Conservation (phyloP, 139 green algal genomes). For the Edaphochlamys debaryana region DNA sequence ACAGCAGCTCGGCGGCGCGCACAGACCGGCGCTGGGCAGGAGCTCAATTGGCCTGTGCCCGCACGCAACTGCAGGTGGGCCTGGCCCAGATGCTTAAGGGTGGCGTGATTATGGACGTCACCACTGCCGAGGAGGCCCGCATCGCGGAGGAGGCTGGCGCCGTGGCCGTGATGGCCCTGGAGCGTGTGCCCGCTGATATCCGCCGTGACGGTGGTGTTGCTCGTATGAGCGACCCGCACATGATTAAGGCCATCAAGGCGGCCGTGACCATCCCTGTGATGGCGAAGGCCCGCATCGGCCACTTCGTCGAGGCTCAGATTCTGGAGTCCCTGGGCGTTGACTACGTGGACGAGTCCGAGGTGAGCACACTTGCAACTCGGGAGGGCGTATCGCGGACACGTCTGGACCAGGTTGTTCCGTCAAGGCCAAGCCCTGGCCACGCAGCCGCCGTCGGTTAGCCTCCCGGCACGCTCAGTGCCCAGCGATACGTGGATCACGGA, state of each 20-base stretch:
- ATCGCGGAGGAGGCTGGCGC: constrained; percentile 99
- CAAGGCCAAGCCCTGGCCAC: no score
- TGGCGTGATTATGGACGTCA: constrained; percentile 99
- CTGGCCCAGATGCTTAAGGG: constrained; percentile 99
- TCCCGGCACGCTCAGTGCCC: no score
- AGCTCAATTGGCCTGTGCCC: not conserved
- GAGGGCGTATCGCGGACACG: no score
- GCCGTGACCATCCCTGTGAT: constrained; percentile 99
- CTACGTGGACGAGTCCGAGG: constrained; percentile 99
- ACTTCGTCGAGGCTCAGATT: constrained; percentile 99
- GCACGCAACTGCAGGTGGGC: constrained; percentile 89
- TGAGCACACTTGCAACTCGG: constrained; percentile 37
- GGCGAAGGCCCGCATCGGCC: constrained; percentile 98
- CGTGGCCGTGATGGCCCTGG: constrained; percentile 98
- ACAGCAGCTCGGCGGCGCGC: no score
- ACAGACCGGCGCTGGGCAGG: no score
- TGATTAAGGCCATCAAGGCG: constrained; percentile 96
- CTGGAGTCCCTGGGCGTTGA: constrained; percentile 95
- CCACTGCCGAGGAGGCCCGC: constrained; percentile 95
- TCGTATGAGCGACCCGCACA: constrained; percentile 95
- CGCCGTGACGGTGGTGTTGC: constrained; percentile 95
- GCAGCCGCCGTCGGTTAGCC: no score
- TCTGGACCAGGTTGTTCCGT: no score
- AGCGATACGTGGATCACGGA: no score
- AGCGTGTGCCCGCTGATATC: constrained; percentile 98